Percentiles rank a stretch among this genome's conserved stretches.
Evolutionary conservation across 2,329 filamentous ascomycete genomes (phyloP).

Genomic region (Emmonsiellopsis sp.): DNA sequence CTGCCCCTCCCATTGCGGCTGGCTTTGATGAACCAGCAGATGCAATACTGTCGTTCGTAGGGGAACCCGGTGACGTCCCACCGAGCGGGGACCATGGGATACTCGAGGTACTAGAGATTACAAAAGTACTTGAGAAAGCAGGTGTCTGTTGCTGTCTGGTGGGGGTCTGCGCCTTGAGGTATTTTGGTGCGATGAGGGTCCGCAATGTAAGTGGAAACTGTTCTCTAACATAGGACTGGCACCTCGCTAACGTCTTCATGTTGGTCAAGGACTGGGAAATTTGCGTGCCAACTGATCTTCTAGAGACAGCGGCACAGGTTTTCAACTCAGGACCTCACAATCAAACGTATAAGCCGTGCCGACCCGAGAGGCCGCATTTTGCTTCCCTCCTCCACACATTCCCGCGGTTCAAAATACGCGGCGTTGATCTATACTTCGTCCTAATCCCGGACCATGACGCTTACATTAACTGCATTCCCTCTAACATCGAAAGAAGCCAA

Average conservation of each 20-base stretch:
- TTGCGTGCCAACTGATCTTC: conserved; percentile 1
- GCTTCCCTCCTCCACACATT: background rate
- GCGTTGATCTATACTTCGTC: background rate
- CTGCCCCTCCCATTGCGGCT: no score
- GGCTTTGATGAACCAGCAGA: no score
- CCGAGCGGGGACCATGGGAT: background rate
- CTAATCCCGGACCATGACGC: conserved; percentile 6
- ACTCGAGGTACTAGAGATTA: background rate
- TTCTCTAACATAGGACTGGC: background rate
- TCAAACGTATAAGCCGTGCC: background rate
- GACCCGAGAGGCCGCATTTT: background rate
- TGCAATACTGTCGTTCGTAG: no score
- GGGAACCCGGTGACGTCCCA: no score
- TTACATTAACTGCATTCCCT: conserved; percentile 6
- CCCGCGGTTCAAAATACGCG: background rate
- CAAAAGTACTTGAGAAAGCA: background rate
- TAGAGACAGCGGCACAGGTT: background rate
- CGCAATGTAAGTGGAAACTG: background rate
- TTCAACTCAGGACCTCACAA: background rate
- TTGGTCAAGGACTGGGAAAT: background rate
- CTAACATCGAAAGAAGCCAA: conserved; percentile 12
- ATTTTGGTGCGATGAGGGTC: background rate
- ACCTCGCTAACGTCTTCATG: background rate
- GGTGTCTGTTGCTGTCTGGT: background rate
- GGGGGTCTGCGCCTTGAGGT: background rate